Percentiles rank a stretch among this genome's conserved stretches.
Evolutionary conservation across 768 basidiomycete genomes (phyloP).

Genomic region (Calocybe gangraenosa): DNA sequence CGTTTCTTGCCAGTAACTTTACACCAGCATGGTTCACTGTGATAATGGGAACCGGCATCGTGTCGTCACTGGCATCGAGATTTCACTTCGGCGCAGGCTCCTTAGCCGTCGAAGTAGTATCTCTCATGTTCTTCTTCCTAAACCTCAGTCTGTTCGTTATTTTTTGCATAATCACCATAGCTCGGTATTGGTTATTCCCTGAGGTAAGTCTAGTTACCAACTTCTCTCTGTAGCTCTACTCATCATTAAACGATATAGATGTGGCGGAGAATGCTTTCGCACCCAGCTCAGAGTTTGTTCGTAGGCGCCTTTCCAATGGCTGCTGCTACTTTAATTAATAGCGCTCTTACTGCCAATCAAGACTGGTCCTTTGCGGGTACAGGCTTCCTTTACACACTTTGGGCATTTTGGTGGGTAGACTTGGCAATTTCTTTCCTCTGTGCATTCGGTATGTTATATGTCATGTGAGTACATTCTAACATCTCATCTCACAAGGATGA

Average conservation of each 20-base stretch:
- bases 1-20: conserved; percentile 29
- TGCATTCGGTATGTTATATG: conserved; percentile 18
- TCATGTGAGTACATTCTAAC: conserved; percentile 15
- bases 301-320: conserved; percentile 57
- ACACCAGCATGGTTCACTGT: conserved; percentile 54
- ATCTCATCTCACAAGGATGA: neutral
- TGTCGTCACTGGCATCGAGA: conserved; percentile 40
- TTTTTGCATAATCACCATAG: conserved; percentile 39
- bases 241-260: conserved; percentile 4
- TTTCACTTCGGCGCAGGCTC: conserved; percentile 45
- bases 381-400: conserved; percentile 49
- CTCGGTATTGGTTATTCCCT: conserved; percentile 53
- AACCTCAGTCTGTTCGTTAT: conserved; percentile 51
- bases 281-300: conserved; percentile 43
- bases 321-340: conserved; percentile 51
- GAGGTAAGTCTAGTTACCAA: conserved; percentile 27
- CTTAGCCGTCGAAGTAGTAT: conserved; percentile 29
- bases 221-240: neutral
- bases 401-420: conserved; percentile 72
- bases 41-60: conserved; percentile 53
- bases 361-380: conserved; percentile 46
- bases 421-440: conserved; percentile 42
- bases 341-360: conserved; percentile 43
- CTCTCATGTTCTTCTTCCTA: conserved; percentile 53
- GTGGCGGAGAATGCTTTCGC: conserved; percentile 42